Conservation (phyloP, 225 moss, liverwort and hornwort species). For the Lunularia cruciata region DNA sequence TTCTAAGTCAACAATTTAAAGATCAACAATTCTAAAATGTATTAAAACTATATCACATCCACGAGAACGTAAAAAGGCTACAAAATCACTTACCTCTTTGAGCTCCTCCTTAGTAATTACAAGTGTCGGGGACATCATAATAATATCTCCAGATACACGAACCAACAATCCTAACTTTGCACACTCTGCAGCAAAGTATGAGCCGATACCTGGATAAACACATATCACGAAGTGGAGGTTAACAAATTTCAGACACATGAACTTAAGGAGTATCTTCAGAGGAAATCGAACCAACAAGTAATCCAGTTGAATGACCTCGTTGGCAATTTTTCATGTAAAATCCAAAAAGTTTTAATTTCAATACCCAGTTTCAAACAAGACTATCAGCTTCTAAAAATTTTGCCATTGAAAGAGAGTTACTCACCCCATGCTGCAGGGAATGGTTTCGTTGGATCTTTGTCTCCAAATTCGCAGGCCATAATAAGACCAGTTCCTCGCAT, state of each 20-base stretch:
- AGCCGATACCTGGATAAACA: conserved; percentile 55
- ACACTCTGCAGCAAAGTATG: conserved; percentile 68
- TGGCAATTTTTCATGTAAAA: too few species aligned
- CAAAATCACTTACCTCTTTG: conserved; percentile 48
- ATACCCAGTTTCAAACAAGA: too few species aligned
- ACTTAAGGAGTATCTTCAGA: too few species aligned
- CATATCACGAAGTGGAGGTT: too few species aligned
- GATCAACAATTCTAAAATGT: too few species aligned
- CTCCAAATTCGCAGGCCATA: conserved; percentile 80
- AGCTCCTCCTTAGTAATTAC: conserved; percentile 63
- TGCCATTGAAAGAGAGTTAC: too few species aligned
- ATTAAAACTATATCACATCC: neutral
- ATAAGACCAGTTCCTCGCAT: conserved; percentile 84
- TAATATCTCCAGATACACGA: conserved; percentile 83
- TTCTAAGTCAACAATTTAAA: neutral
- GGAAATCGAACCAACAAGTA: too few species aligned
- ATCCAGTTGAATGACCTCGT: too few species aligned
- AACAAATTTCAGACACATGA: too few species aligned
- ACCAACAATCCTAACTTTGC: conserved; percentile 79
- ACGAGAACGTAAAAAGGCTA: neutral
- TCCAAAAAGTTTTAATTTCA: too few species aligned
- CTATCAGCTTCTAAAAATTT: too few species aligned
- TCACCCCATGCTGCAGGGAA: conserved; percentile 84
- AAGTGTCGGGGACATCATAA: conserved; percentile 88
- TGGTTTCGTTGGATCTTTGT: conserved; percentile 71